These are phyloP conservation scores for Hansenula anomala DNA, from an alignment of 1,139 yeast genomes.

Conservation along the genomic window DNA sequence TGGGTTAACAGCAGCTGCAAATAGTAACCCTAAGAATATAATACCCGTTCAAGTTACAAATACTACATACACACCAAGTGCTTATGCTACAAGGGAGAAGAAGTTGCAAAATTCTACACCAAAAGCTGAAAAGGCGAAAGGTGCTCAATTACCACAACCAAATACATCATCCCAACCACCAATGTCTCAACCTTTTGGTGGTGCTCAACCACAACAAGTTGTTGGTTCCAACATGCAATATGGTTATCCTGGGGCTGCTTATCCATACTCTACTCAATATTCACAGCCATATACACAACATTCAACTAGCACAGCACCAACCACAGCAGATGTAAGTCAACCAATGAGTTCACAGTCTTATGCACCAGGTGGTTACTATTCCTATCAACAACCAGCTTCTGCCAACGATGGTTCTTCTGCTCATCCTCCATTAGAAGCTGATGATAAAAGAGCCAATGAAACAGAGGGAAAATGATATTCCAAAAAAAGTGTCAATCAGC, in stretches of 20 bases:
- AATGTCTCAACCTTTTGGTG: too few species aligned
- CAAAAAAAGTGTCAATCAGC: too few species aligned
- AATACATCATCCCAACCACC: background rate
- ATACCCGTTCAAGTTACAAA: constrained; percentile 23
- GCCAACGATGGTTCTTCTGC: background rate
- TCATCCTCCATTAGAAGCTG: background rate
- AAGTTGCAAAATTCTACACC: constrained; percentile 5
- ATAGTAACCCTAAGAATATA: constrained; percentile 22
- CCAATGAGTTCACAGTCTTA: background rate
- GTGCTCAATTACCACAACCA: constrained; percentile 3
- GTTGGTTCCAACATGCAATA: background rate
- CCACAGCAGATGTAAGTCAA: background rate
- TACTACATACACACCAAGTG: constrained; percentile 17
- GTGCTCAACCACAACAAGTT: background rate
- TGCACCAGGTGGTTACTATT: background rate
- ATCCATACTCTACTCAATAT: background rate
- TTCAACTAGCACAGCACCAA: background rate
- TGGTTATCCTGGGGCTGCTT: background rate
- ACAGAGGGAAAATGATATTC: background rate
- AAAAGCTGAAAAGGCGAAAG: background rate
- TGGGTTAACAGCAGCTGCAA: constrained; percentile 24
- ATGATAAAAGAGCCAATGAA: background rate
- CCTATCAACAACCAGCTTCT: background rate
- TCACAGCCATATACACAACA: background rate
- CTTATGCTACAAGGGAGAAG: constrained; percentile 12